Evolutionary conservation across 352 stramenopile genomes (phyloP).

Genomic region (Phytophthora rubi): DNA sequence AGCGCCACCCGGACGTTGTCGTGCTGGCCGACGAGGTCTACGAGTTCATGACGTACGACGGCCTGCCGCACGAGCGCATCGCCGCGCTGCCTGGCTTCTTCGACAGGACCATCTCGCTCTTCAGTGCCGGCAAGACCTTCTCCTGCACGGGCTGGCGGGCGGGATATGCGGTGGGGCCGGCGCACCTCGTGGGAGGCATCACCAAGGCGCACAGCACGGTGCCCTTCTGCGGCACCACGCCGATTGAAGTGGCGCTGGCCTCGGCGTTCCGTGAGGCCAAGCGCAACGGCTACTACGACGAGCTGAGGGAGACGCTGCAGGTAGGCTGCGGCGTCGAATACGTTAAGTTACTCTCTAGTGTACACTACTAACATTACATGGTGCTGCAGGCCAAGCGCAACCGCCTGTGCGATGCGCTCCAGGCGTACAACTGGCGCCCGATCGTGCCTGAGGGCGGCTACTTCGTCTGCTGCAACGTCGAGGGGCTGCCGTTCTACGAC

Average conservation of each 20-base stretch:
- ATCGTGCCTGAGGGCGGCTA: conserved; percentile 95
- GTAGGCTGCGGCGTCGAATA: conserved; percentile 22
- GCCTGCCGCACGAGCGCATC: conserved; percentile 69
- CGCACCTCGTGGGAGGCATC: conserved; percentile 62
- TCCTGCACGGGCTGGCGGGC: conserved; percentile 94
- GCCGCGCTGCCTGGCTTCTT: conserved; percentile 84
- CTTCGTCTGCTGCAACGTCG: conserved; percentile 93
- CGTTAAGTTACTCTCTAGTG: conserved; percentile 23
- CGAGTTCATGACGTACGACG: conserved; percentile 97
- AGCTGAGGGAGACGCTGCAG: conserved; percentile 67
- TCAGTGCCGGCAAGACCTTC: conserved; percentile 94
- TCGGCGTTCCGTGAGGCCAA: conserved; percentile 88
- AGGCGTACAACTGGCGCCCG: conserved; percentile 83
- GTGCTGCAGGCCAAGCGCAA: conserved; percentile 78
- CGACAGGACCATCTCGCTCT: conserved; percentile 92
- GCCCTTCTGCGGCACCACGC: conserved; percentile 95
- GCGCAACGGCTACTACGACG: conserved; percentile 87
- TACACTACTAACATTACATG: conserved; percentile 38
- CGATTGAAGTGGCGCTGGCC: conserved; percentile 94
- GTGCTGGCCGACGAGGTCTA: conserved; percentile 99
- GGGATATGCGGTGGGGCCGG: conserved; percentile 79
- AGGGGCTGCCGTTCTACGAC: conserved; percentile 70
- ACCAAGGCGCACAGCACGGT: conserved; percentile 85
- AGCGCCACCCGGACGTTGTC: conserved; percentile 88
- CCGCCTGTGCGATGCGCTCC: conserved; percentile 84